Evolutionary conservation across 169 alveolate genomes (phyloP).

Genomic region (Blepharisma undulans): DNA sequence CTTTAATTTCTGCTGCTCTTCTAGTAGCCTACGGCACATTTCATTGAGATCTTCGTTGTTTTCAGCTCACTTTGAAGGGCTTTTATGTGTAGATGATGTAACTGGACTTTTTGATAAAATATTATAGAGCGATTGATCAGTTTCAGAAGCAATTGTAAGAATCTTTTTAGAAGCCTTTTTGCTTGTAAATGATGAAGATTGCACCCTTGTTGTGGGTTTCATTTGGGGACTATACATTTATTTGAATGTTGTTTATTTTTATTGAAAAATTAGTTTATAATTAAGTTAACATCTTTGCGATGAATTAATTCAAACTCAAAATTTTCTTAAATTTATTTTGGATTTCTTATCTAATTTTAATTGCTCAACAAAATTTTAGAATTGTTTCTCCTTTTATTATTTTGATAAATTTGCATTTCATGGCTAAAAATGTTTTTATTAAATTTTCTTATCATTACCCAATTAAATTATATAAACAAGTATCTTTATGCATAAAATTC

Average conservation of each 20-base stretch:
- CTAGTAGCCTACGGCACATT: neutral
- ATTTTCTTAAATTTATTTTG: neutral
- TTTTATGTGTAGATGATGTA: neutral
- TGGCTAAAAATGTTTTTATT: neutral
- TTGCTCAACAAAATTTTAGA: neutral
- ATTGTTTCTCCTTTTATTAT: neutral
- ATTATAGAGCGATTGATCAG: neutral
- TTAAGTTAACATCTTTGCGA: neutral
- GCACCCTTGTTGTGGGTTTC: neutral
- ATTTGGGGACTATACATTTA: neutral
- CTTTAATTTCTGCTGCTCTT: neutral
- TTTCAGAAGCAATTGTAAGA: neutral
- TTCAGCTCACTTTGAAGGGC: neutral
- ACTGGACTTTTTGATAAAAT: neutral
- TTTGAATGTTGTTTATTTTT: neutral
- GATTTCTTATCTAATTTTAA: neutral
- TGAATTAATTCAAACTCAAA: neutral
- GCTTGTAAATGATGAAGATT: neutral
- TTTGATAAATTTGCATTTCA: neutral
- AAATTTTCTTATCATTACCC: neutral
- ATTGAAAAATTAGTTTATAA: neutral
- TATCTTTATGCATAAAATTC: neutral
- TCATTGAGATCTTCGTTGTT: neutral
- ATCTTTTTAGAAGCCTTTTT: neutral
- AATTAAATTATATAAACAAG: neutral